These are phyloP conservation scores for Verticillium nonalfalfae DNA, from an alignment of 2,329 filamentous ascomycete genomes.

Conservation along the genomic window DNA sequence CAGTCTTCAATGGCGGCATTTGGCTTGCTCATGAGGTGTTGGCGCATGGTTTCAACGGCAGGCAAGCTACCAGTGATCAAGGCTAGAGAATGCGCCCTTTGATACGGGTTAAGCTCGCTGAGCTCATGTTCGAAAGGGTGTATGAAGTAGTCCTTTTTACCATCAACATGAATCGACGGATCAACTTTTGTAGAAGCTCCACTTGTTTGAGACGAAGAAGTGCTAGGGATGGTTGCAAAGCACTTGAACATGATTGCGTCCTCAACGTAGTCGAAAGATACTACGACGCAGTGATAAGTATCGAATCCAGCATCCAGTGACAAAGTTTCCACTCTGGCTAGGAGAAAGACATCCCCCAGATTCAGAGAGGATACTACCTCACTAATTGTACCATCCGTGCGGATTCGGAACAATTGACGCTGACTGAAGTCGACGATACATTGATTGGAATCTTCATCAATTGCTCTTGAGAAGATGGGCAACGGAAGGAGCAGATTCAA, in stretches of 20 bases:
- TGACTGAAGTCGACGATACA: not conserved
- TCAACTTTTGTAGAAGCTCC: not conserved
- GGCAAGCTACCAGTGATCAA: conserved; percentile 55
- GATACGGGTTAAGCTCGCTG: conserved; percentile 43
- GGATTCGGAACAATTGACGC: not conserved
- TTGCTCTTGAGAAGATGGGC: not conserved
- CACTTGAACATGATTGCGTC: not conserved
- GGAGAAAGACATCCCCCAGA: conserved; percentile 5
- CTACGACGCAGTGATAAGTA: not conserved
- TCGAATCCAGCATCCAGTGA: not conserved
- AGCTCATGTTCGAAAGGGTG: conserved; percentile 49
- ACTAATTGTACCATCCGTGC: not conserved
- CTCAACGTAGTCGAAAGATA: not conserved
- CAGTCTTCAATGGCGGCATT: conserved; percentile 33
- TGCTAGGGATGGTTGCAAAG: not conserved
- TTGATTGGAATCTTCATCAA: not conserved
- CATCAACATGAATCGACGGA: not conserved
- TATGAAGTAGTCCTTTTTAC: conserved; percentile 3
- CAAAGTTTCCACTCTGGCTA: not conserved
- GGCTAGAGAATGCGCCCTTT: conserved; percentile 39
- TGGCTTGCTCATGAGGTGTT: conserved; percentile 34
- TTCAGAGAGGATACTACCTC: conserved; percentile 7
- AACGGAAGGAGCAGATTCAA: conserved; percentile 27
- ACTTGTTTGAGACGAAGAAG: not conserved
- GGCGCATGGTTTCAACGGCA: conserved; percentile 49